Percentiles rank a stretch among this genome's conserved stretches.
phyloP scores from a whole-genome alignment of 1,139 yeast genomes.

The Debaryomycetaceae sp. region DNA sequence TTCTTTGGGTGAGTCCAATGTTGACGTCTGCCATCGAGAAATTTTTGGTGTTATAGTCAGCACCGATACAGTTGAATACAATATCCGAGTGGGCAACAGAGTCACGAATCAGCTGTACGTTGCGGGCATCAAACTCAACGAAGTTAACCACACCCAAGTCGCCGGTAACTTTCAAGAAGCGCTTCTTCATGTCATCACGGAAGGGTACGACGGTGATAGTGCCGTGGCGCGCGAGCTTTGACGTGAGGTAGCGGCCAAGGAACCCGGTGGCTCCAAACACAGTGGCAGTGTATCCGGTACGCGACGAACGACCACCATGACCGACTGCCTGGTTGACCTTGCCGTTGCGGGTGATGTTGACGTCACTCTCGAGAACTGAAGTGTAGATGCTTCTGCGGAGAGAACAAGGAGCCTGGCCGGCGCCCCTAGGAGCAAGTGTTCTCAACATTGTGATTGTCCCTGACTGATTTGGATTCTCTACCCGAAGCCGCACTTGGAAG shows the following conservation, averaged over 20 bases:
- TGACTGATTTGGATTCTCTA: too few species aligned
- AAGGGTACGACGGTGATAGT: constrained; percentile 72
- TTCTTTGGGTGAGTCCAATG: constrained; percentile 73
- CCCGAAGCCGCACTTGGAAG: too few species aligned
- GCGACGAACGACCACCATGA: constrained; percentile 78
- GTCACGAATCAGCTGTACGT: constrained; percentile 70
- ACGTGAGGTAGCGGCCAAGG: constrained; percentile 67
- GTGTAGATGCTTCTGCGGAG: constrained; percentile 37
- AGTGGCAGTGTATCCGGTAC: constrained; percentile 90
- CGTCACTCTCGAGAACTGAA: constrained; percentile 49
- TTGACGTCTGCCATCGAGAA: constrained; percentile 80
- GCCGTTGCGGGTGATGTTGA: constrained; percentile 73
- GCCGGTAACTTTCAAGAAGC: constrained; percentile 79
- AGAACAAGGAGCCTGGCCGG: constrained; percentile 2
- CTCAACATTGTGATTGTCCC: constrained; percentile 27
- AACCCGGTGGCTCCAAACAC: constrained; percentile 84
- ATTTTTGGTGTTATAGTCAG: constrained; percentile 74
- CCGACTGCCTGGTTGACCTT: constrained; percentile 69
- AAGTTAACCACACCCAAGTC: constrained; percentile 86
- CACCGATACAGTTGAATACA: constrained; percentile 77
- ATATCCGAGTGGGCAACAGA: constrained; percentile 79
- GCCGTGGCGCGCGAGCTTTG: constrained; percentile 79
- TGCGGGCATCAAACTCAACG: constrained; percentile 80
- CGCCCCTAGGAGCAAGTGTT: constrained; percentile 15
- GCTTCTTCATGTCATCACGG: constrained; percentile 75